Percentiles rank a stretch among this genome's conserved stretches.
Conservation (phyloP, 345 rosid genomes). For the Acer campestre region DNA sequence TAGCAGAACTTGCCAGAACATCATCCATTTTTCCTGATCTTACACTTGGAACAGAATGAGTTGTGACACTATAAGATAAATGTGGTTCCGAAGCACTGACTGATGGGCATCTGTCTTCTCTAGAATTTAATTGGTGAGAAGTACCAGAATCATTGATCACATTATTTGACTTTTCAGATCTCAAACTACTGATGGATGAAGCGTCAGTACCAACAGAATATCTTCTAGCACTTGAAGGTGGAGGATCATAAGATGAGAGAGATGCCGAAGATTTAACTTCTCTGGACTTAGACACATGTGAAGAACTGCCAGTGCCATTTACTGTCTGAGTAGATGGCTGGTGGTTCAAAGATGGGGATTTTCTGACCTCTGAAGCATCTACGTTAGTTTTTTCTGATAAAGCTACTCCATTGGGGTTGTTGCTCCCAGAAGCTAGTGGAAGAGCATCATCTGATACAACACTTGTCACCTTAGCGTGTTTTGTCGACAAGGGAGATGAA, state of each 20-base stretch:
- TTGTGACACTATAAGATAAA: conserved; percentile 32
- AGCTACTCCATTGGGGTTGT: conserved; percentile 25
- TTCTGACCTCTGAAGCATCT: conserved; percentile 21
- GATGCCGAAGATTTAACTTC: conserved; percentile 34
- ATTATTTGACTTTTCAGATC: conserved; percentile 34
- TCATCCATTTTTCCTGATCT: conserved; percentile 40
- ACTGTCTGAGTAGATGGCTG: conserved; percentile 19
- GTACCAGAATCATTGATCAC: conserved; percentile 25
- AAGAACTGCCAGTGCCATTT: conserved; percentile 12
- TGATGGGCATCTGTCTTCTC: conserved; percentile 31
- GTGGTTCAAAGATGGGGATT: conserved; percentile 28
- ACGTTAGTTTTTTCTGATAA: conserved; percentile 24
- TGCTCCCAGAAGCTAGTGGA: conserved; percentile 25
- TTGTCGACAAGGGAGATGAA: conserved; percentile 19
- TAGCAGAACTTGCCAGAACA: conserved; percentile 34
- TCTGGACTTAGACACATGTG: conserved; percentile 19
- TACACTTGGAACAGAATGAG: conserved; percentile 34
- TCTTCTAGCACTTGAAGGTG: conserved; percentile 10
- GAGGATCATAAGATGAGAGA: conserved; percentile 21
- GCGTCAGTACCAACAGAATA: conserved; percentile 19
- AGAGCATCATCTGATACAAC: conserved; percentile 33
- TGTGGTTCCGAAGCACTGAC: conserved; percentile 32
- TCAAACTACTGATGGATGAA: conserved; percentile 17
- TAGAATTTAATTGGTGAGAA: conserved; percentile 37
- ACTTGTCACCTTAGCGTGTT: conserved; percentile 29